Evolutionary conservation across 2,329 filamentous ascomycete species (phyloP), one percentile per base, ranked within the genome.

Genomic region (Aspergillus flavus): DNA sequence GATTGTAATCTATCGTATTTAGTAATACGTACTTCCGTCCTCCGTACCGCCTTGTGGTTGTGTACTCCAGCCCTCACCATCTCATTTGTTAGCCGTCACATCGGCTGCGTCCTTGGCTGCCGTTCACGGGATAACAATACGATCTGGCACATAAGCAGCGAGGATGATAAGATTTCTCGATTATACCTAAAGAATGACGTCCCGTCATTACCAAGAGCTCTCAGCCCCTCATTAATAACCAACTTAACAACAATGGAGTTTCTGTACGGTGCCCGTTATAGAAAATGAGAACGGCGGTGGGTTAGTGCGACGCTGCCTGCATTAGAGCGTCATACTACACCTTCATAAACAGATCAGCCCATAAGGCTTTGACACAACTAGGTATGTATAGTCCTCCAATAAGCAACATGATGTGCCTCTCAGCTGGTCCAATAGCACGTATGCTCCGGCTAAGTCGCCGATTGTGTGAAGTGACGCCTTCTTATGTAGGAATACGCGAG

Each of bases 291-390:
- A 26, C 32, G 23, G 52, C 52, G 52, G 52, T 54, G 52, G 52
- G 30, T 23, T 23, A 62, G 45, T 54, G 46, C 48, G 21, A 45
- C 46, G 9, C 48, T 50, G 39, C n/a, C 46, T 61, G 61, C 53
- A 57, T 54, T 23, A 57, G 19, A 43, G 45, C 21, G 57, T 61
- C 54, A 57, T 57, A 23, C 36, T 61, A 63, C 61, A 57, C 53
- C 32, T 28, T 16, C 34, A 45, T 57, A 26, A 16, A 46, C 32
- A 48, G 28, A 63, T 63, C 61, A 63, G 61, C 36, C 61, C 61
- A 63, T 50, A 48, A 45, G 30, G 61, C 26, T 30, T 21, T 43
- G 30, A 23, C 16, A 12, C n/a, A 32, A 12, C 48, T 52, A 41
- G 19, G 39, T n/a, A 41, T 11, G 16, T n/a, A 41, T 11, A 52